Conservation (phyloP, 495 filamentous ascomycete genomes). For the Arthonia radiata region DNA sequence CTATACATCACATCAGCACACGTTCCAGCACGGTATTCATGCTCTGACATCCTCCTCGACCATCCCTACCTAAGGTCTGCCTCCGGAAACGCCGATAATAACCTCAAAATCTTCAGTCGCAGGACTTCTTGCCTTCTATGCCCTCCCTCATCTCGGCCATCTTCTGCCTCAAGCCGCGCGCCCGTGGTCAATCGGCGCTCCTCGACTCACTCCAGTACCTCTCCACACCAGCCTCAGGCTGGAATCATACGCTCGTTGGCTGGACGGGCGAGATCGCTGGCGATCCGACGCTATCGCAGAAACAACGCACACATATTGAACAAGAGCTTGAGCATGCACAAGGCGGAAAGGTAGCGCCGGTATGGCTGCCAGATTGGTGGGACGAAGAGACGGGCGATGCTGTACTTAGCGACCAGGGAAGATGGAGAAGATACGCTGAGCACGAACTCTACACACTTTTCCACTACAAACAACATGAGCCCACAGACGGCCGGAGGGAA, state of each 20-base stretch:
- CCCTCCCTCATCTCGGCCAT: conserved; percentile 11
- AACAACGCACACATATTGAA: conserved; percentile 45
- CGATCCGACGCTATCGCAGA: conserved; percentile 19
- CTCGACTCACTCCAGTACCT: conserved; percentile 74
- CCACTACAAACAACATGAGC: conserved; percentile 81
- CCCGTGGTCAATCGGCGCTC: conserved; percentile 65
- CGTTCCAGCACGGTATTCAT: too few species aligned
- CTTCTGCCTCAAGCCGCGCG: conserved; percentile 40
- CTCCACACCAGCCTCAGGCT: conserved; percentile 44
- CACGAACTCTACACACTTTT: conserved; percentile 70
- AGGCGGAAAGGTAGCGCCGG: conserved; percentile 45
- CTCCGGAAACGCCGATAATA: neutral
- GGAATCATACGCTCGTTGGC: conserved; percentile 70
- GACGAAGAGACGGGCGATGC: conserved; percentile 34
- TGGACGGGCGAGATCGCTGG: conserved; percentile 71
- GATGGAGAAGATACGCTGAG: conserved; percentile 77
- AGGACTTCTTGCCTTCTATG: conserved; percentile 7
- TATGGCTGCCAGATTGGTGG: conserved; percentile 57
- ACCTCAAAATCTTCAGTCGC: neutral
- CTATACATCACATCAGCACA: too few species aligned
- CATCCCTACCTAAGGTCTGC: too few species aligned
- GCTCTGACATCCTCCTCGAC: too few species aligned
- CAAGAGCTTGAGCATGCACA: conserved; percentile 38
- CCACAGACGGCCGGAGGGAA: conserved; percentile 57
- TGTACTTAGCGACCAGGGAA: conserved; percentile 46